Evolutionary conservation across 495 filamentous ascomycete genomes (phyloP), one percentile per base, ranked within the genome.

Genomic region (Aspergillus nanangensis): DNA sequence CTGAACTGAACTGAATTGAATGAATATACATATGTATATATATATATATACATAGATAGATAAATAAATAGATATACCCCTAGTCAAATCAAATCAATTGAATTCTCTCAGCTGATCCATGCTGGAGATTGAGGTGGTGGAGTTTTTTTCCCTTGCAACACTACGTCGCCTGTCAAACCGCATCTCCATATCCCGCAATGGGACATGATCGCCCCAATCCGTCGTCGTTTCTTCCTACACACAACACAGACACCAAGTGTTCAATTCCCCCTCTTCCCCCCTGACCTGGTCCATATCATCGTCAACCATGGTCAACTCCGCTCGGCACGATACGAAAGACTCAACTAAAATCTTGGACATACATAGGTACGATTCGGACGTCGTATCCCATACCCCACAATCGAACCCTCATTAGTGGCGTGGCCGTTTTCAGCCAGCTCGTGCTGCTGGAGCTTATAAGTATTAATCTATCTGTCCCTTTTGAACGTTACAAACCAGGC

Each of bases 131-230:
- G 21, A 41, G 38, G 38, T 24, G 4, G 20, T 13, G 38, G 21
- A 23, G 38, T 24, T 14, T 41, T 23, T 24, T 17, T 21, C 27
- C 27, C 23, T 20, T 41, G 38, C 38, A 41, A 41, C 38, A 23
- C 38, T 41, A 22, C 38, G 3, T 24, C 38, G 18, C 22, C 4
- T 41, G 35, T 38, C n/a, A n/a, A 15, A 36, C 32, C 42, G 19
- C 31, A 25, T 42, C 47, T 29, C 5, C 23, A n/a, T 33, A 27
- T 24, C 8, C 46, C 46, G 51, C 45, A 53, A 41, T 11, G 15
- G 51, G 51, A 14, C 27, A 49, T 36, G 51, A 49, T 53, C 50
- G 36, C 9, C 48, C 20, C 15, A 18, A n/a, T 27, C 32, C 22
- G 9, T 45, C 42, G 24, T n/a, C 9, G 24, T 22, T 39, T 25